phyloP scores from a whole-genome alignment of 305 asterid species.

The Withania somnifera region DNA sequence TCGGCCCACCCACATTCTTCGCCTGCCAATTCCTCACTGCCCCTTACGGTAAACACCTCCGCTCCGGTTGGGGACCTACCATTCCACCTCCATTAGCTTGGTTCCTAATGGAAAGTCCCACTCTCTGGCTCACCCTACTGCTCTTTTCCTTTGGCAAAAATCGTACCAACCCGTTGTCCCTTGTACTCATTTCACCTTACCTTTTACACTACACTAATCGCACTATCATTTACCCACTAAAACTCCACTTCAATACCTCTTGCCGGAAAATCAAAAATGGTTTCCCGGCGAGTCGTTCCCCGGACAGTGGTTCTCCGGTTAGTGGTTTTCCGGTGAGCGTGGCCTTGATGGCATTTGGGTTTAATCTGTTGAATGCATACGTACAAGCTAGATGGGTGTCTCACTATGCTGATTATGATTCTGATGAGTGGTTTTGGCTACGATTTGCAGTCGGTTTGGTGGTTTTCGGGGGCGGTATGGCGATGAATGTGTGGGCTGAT shows the following conservation, averaged over 20 bases:
- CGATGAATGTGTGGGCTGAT: constrained; percentile 53
- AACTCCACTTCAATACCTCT: constrained; percentile 14
- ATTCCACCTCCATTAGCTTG: constrained; percentile 38
- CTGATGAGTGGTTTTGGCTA: constrained; percentile 38
- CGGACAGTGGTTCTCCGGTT: no score
- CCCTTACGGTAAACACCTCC: constrained; percentile 74
- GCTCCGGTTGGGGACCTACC: constrained; percentile 38
- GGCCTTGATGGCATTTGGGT: constrained; percentile 24
- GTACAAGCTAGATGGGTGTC: constrained; percentile 52
- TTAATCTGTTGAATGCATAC: constrained; percentile 36
- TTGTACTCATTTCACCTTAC: constrained; percentile 42
- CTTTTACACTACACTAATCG: constrained; percentile 63
- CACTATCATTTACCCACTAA: constrained; percentile 43
- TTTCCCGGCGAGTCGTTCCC: no score
- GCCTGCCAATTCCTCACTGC: constrained; percentile 24
- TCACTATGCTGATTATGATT: constrained; percentile 34
- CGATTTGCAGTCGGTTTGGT: constrained; percentile 26
- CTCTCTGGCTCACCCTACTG: constrained; percentile 61
- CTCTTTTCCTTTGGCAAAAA: constrained; percentile 57
- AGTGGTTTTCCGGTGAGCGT: no score
- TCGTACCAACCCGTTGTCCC: constrained; percentile 28
- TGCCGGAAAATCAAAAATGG: no score
- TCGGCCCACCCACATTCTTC: constrained; percentile 20
- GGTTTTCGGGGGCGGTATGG: constrained; percentile 46
- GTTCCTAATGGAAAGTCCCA: constrained; percentile 86